Percentiles rank a stretch among this genome's conserved stretches.
Conservation (phyloP, 441 rosid genomes). For the Erysimum pusillum region DNA sequence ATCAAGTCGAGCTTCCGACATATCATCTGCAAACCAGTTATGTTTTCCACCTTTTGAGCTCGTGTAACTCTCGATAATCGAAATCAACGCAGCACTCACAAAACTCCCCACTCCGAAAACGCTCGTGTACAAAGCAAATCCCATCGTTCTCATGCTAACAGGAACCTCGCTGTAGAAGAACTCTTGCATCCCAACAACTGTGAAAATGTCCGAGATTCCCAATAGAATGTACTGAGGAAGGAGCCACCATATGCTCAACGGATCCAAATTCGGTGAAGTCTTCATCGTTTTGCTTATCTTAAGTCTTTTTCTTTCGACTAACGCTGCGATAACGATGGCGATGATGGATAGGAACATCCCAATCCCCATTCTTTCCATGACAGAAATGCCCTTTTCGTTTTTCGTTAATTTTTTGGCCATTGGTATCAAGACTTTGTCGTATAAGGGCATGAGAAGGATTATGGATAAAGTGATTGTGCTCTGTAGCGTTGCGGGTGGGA, state of each 20-base stretch:
- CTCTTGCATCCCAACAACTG: conserved; percentile 97
- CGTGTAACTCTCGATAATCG: conserved; percentile 61
- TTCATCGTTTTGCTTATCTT: conserved; percentile 49
- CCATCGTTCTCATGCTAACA: conserved; percentile 83
- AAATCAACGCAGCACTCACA: conserved; percentile 75
- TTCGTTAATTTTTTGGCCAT: conserved; percentile 56
- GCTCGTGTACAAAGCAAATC: conserved; percentile 84
- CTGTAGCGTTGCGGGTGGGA: conserved; percentile 94
- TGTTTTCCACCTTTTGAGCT: conserved; percentile 51
- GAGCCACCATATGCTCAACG: conserved; percentile 80
- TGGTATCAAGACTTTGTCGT: conserved; percentile 74
- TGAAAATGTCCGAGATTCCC: conserved; percentile 89
- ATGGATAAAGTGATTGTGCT: conserved; percentile 86
- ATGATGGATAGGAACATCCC: conserved; percentile 87
- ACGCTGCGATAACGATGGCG: conserved; percentile 84
- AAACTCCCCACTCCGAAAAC: conserved; percentile 96
- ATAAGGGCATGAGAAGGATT: conserved; percentile 84
- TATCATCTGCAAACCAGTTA: conserved; percentile 90
- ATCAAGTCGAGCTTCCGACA: conserved; percentile 80
- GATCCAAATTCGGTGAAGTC: conserved; percentile 34
- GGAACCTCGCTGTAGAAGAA: conserved; percentile 93
- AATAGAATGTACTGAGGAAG: conserved; percentile 85
- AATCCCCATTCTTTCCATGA: conserved; percentile 86
- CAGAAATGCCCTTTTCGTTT: conserved; percentile 61
- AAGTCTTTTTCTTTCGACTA: conserved; percentile 75